Evolutionary conservation across 805 yeast species (phyloP), one percentile per base, ranked within the genome.

Genomic region (Starmerella riodocensis): DNA sequence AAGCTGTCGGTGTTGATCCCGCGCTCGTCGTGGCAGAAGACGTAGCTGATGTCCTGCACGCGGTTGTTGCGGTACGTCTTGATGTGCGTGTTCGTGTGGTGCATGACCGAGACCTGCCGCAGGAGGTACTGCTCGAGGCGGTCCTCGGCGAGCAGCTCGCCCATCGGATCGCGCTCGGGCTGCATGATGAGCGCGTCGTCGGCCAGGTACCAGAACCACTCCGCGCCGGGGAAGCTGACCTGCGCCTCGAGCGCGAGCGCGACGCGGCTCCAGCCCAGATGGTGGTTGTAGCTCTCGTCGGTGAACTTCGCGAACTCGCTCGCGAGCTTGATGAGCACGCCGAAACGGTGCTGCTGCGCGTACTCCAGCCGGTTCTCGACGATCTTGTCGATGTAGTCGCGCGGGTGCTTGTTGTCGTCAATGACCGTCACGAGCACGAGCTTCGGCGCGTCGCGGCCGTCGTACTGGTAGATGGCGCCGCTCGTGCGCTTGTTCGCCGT

Each of bases 361-460:
- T 86, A 88, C 57, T 84, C 86, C 22, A 81, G 78, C 53, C 96
- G 71, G 61, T 88, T 88, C 57, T 84, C 93, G 16, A 84, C 78
- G 40, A 86, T 66, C 45, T 71, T 71, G 14, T 76, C 73, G 35
- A 82, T 61, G 32, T 76, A 73, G 17, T 71, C 71, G 29, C 71
- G 54, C 24, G 78, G 74, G 54, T 76, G 78, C 45, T 68, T 71
- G 41, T 76, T 83, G 54, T 74, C 82, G 61, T 86, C 94, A 20
- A 86, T 62, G 2, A 78, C 76, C 0, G 93, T 76, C n/a, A 88
- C 94, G 24, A 86, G 56, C 21, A 86, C 75, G 19, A 81, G 52
- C 22, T 37, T 19, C 5, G 64, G 65, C 19, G 40, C 26, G 24
- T 37, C 35, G 14, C 39, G 9, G 26, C 54, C 52, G 32, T 38